A percentile compares a stretch with the other conserved stretches of the same genome.
These are phyloP conservation scores for Tothia fuscella DNA, from an alignment of 2,329 filamentous ascomycete genomes.

Conservation along the genomic window DNA sequence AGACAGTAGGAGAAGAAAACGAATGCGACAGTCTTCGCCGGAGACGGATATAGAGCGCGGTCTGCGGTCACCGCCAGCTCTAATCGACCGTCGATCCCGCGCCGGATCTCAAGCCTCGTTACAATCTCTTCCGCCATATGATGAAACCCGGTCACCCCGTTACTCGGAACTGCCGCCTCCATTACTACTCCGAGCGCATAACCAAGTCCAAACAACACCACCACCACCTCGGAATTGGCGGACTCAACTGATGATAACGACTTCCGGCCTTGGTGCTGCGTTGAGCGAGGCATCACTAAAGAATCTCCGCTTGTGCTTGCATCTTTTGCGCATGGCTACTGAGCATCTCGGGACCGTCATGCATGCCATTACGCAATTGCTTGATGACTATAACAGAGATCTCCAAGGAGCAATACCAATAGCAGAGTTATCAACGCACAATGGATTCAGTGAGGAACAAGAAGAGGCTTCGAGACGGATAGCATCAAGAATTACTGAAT, in stretches of 20 bases:
- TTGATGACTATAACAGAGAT: conserved; percentile 80
- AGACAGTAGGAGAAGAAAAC: conserved; percentile 29
- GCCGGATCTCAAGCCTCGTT: conserved; percentile 23
- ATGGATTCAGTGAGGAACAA: conserved; percentile 15
- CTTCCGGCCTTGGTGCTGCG: conserved; percentile 78
- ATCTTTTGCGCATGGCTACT: conserved; percentile 71
- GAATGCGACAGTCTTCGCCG: conserved; percentile 22
- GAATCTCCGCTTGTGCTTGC: conserved; percentile 73
- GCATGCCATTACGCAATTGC: conserved; percentile 56
- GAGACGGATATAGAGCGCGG: conserved; percentile 39
- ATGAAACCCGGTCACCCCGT: conserved; percentile 62
- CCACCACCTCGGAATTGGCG: conserved; percentile 50
- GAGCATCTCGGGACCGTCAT: conserved; percentile 68
- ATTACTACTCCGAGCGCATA: no score
- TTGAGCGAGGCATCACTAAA: conserved; percentile 81
- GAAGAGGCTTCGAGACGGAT: conserved; percentile 45
- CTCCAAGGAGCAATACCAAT: no score
- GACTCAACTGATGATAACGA: conserved; percentile 75
- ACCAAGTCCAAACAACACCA: no score
- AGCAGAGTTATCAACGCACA: conserved; percentile 41
- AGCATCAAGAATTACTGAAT: conserved; percentile 62
- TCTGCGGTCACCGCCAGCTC: conserved; percentile 13
- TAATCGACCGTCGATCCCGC: conserved; percentile 16
- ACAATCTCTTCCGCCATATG: conserved; percentile 74
- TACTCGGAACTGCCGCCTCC: conserved; percentile 57